Conservation (phyloP, 2,329 filamentous ascomycete species). For the Cryphonectria nitschkei region DNA sequence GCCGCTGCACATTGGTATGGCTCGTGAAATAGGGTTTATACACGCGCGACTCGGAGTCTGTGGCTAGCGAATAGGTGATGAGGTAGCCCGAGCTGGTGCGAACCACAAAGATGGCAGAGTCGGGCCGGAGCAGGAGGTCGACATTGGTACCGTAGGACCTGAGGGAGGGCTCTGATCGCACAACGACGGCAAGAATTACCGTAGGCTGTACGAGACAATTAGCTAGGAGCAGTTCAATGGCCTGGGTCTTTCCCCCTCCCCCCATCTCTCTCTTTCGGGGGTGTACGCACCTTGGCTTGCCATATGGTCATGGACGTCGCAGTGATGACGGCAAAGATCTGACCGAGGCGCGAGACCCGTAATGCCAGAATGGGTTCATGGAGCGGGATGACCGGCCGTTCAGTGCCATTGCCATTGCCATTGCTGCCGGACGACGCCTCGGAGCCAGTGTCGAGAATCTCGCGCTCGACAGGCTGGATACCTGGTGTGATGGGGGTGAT, state of each 20-base stretch:
- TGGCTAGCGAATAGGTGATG: constrained; percentile 91
- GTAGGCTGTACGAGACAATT: constrained; percentile 65
- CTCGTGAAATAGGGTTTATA: constrained; percentile 82
- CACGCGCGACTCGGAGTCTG: constrained; percentile 78
- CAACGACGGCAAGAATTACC: constrained; percentile 81
- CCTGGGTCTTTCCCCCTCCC: neutral
- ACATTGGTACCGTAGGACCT: constrained; percentile 83
- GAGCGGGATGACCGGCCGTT: constrained; percentile 44
- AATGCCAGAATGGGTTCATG: constrained; percentile 74
- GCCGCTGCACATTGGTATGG: constrained; percentile 64
- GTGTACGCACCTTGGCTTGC: constrained; percentile 79
- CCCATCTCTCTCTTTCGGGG: neutral
- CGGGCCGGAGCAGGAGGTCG: constrained; percentile 83
- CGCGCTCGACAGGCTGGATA: constrained; percentile 62
- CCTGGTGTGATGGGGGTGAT: constrained; percentile 59
- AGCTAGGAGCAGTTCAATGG: constrained; percentile 30
- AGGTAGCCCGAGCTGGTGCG: constrained; percentile 85
- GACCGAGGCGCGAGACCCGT: constrained; percentile 76
- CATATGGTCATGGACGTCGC: constrained; percentile 86
- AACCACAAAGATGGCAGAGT: constrained; percentile 89
- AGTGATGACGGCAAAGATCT: constrained; percentile 86
- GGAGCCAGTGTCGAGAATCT: constrained; percentile 42
- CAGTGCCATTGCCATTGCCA: constrained; percentile 32
- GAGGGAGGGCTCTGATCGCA: constrained; percentile 80
- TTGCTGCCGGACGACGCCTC: constrained; percentile 33